These are phyloP conservation scores for Aureobasidium uvarum DNA, from an alignment of 2,329 filamentous ascomycete genomes.

Conservation along the genomic window DNA sequence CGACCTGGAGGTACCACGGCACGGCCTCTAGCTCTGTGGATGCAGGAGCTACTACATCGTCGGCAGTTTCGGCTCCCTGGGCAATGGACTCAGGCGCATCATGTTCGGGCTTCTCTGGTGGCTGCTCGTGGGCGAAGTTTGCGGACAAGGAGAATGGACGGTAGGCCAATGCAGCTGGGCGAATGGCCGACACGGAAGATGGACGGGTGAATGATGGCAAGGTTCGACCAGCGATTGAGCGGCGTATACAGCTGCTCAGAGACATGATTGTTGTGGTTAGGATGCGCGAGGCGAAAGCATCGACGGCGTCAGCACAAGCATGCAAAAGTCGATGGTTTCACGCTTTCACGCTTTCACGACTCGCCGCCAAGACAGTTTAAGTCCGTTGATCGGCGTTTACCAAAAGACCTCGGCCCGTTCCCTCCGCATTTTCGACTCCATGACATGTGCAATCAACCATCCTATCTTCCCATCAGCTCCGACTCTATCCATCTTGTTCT, in stretches of 20 bases:
- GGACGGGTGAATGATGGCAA: background rate
- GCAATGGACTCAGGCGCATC: background rate
- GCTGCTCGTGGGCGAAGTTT: conserved; percentile 1
- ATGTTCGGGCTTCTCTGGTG: conserved; percentile 6
- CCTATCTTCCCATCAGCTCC: background rate
- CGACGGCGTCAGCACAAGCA: background rate
- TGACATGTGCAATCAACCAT: conserved; percentile 9
- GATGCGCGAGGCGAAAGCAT: background rate
- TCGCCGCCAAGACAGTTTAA: conserved; percentile 5
- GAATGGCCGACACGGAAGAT: background rate
- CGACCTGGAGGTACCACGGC: conserved; percentile 86
- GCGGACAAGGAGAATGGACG: conserved; percentile 4
- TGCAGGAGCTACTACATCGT: background rate
- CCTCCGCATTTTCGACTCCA: conserved; percentile 8
- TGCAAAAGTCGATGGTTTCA: background rate
- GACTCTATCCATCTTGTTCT: background rate
- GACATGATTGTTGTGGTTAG: background rate
- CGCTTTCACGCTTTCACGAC: background rate
- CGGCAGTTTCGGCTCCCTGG: background rate
- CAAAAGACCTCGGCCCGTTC: conserved; percentile 22
- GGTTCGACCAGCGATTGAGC: background rate
- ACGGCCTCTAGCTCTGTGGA: conserved; percentile 34
- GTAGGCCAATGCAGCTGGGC: background rate
- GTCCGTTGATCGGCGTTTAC: conserved; percentile 1
- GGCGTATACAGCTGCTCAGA: conserved; percentile 14